These are phyloP conservation scores for Hansfordia pulvinata DNA, from an alignment of 2,329 filamentous ascomycete genomes.

Conservation along the genomic window DNA sequence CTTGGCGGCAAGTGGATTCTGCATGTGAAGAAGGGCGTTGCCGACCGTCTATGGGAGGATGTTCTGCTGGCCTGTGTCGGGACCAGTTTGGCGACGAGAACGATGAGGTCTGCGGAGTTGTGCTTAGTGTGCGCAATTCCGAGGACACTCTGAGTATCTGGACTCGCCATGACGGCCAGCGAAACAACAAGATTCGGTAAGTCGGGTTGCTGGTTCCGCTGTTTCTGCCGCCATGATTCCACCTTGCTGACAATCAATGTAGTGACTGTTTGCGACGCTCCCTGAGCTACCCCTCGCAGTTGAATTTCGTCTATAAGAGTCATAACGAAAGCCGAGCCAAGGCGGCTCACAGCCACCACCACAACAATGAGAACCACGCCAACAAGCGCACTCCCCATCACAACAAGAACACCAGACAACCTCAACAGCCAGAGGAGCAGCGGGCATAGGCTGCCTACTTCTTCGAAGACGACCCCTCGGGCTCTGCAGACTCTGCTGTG, in stretches of 20 bases:
- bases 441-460: constrained; percentile 10
- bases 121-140: constrained; percentile 85
- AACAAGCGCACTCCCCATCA: constrained; percentile 19
- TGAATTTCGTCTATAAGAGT: constrained; percentile 86
- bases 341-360: constrained; percentile 31
- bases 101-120: constrained; percentile 89
- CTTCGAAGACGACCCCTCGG: not conserved
- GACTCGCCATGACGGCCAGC: constrained; percentile 85
- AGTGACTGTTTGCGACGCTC: constrained; percentile 85
- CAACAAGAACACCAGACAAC: constrained; percentile 11
- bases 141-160: constrained; percentile 97
- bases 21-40: constrained; percentile 90
- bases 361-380: constrained; percentile 15
- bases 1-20: constrained; percentile 96
- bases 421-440: constrained; percentile 17
- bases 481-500: no score
- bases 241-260: constrained; percentile 7
- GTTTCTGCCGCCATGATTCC: no score
- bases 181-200: constrained; percentile 92
- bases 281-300: constrained; percentile 64
- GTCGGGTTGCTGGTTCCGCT: constrained; percentile 18
- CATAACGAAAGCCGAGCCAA: constrained; percentile 93
- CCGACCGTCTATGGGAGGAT: constrained; percentile 95
- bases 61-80: constrained; percentile 81
- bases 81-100: constrained; percentile 88